Percentiles rank a stretch among this genome's conserved stretches.
Conservation (phyloP, 2,329 filamentous ascomycete genomes). For the Fusarium pininemorale region DNA sequence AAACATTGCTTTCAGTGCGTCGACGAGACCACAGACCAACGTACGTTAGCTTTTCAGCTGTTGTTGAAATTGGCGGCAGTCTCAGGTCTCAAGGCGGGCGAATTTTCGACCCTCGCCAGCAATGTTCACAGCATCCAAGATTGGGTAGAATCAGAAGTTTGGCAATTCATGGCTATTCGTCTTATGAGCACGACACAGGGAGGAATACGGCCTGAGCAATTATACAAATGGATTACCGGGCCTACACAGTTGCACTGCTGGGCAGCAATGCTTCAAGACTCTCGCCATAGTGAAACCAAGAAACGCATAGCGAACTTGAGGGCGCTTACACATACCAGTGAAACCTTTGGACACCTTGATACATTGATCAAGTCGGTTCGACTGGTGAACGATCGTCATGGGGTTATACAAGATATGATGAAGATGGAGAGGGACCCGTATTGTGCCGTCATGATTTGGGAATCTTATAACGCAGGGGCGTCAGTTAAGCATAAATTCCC, state of each 20-base stretch:
- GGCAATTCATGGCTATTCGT: conserved; percentile 13
- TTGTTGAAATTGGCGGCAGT: conserved; percentile 16
- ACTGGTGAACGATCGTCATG: background rate
- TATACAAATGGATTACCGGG: background rate
- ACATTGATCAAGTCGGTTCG: conserved; percentile 9
- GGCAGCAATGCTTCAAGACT: conserved; percentile 3
- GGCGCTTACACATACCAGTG: background rate
- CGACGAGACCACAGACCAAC: background rate
- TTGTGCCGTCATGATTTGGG: conserved; percentile 16
- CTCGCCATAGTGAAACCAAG: background rate
- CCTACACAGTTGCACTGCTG: background rate
- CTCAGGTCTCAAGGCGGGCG: background rate
- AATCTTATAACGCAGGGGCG: conserved; percentile 10
- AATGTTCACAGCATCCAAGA: background rate
- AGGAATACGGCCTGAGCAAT: conserved; percentile 1
- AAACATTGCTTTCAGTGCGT: background rate
- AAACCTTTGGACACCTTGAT: conserved; percentile 15
- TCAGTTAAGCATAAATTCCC: conserved; percentile 36
- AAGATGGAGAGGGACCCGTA: background rate
- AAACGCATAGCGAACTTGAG: conserved; percentile 5
- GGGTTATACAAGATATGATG: conserved; percentile 3
- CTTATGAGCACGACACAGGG: conserved; percentile 2
- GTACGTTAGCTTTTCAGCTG: conserved; percentile 13
- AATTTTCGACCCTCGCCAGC: background rate
- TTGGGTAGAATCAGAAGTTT: conserved; percentile 13